Evolutionary conservation across 2,329 filamentous ascomycete species (phyloP).

Genomic region (Hypoxylon sp.): DNA sequence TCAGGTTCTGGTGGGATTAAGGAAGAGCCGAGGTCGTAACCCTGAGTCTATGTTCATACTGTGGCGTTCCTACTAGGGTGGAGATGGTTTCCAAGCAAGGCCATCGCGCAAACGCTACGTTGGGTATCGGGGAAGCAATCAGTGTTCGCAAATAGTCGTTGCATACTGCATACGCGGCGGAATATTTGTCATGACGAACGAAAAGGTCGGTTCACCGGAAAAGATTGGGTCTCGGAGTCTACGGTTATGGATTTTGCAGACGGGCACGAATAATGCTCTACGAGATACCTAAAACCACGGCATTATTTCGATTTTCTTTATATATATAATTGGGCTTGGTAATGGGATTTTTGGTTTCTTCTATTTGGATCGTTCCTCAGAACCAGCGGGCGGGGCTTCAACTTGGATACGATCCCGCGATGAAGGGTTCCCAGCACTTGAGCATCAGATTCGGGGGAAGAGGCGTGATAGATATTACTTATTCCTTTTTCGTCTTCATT

Average conservation of each 20-base stretch:
- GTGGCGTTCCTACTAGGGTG: neutral
- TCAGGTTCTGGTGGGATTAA: constrained; percentile 37
- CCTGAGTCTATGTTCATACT: neutral
- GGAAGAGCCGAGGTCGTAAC: constrained; percentile 38
- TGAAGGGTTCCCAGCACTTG: neutral
- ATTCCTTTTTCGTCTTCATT: neutral
- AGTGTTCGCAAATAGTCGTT: constrained; percentile 12
- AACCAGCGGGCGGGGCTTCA: constrained; percentile 1
- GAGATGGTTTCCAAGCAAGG: constrained; percentile 4
- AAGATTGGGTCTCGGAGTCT: constrained; percentile 36
- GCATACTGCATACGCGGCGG: constrained; percentile 16
- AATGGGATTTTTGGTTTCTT: neutral
- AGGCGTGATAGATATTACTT: neutral
- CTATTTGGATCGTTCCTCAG: neutral
- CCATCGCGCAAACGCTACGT: constrained; percentile 15
- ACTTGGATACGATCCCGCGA: neutral
- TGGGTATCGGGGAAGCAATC: neutral
- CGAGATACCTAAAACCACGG: constrained; percentile 25
- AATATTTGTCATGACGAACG: constrained; percentile 19
- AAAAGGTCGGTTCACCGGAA: constrained; percentile 23
- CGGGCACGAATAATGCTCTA: constrained; percentile 30
- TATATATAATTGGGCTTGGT: constrained; percentile 19
- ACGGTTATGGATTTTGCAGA: constrained; percentile 33
- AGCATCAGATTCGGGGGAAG: neutral
- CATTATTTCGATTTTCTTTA: constrained; percentile 4